Base-by-base conservation (phyloP, 1,139 yeast genomes). In the Pichia sp. region DNA sequence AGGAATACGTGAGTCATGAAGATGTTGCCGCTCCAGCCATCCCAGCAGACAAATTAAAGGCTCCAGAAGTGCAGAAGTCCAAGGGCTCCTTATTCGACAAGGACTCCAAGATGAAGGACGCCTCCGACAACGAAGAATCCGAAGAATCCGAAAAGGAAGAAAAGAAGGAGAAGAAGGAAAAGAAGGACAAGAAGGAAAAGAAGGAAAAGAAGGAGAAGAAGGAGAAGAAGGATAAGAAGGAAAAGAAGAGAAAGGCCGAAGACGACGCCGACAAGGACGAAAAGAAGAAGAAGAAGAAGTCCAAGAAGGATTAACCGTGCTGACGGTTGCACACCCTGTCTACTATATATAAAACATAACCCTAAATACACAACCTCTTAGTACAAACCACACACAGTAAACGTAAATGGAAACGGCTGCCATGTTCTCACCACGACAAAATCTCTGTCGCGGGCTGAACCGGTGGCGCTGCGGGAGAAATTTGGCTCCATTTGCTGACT, bases 1-100 rank as follows among this genome's bases (percentile, higher is more conserved):
- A 76, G 61, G 83, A 81, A 46, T 94, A 93, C 69, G 87, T 84
- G 59, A 90, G 89, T 65, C 86, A 84, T 60, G 90, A 85, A 59
- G 82, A 77, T 57, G 81, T 76, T 55, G 81, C 79, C 40, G 79
- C 82, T 36, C 69, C 72, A 44, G 59, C 64, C 17, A 63, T 63
- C 42, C 70, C 66, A 41, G 69, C 53, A 38, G 65, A 59, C 65
- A 67, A 61, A 57, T 59, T 58, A 55, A 64, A 63, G 71, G 70
- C 69, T 68, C 65, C 81, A 68, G 71, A 69, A 70, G 67, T 63
- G 38, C 68, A 58, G 46, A 65, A 69, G 50, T 76, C 85, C 51
- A 74, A 75, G 70, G 75, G 77, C 66, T 67, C 75, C 8, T 35
- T 62, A n/a, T 53, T 58, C 15, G 58, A 55, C 24, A 45, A 53